Percentiles rank a stretch among this genome's conserved stretches.
Evolutionary conservation across 225 moss, liverwort and hornwort species (phyloP).

Genomic region (Asterella californica): DNA sequence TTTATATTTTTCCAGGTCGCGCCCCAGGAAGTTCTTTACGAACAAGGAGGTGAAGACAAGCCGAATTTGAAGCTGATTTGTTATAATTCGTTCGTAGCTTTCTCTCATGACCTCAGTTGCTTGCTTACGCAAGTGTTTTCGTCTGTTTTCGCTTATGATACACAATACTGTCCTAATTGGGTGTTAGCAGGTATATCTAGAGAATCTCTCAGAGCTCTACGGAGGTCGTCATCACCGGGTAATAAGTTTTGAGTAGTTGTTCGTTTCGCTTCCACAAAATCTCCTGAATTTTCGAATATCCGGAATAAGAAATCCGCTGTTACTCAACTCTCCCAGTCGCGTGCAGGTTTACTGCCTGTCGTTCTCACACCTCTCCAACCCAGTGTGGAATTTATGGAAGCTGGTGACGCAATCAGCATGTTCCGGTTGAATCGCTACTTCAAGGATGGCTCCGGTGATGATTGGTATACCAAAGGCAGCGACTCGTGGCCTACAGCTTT

Average conservation of each 20-base stretch:
- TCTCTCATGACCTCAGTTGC: no score
- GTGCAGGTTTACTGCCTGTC: constrained; percentile 62
- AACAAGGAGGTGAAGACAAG: constrained; percentile 62
- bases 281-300: neutral
- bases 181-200: constrained; percentile 42
- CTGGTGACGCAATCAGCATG: constrained; percentile 49
- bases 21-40: constrained; percentile 79
- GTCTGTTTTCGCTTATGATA: neutral
- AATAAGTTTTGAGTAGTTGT: neutral
- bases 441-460: constrained; percentile 28
- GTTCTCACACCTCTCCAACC: constrained; percentile 63
- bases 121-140: neutral
- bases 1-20: constrained; percentile 55
- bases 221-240: constrained; percentile 44
- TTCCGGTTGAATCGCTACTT: constrained; percentile 61
- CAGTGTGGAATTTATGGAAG: constrained; percentile 64
- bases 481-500: constrained; percentile 60
- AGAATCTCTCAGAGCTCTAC: constrained; percentile 39
- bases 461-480: constrained; percentile 32
- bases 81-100: neutral
- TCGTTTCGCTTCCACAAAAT: neutral
- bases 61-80: neutral
- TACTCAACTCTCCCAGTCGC: neutral
- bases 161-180: neutral
- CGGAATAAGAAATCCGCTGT: neutral